Percentiles rank a stretch among this genome's conserved stretches.
Evolutionary conservation across 176 grass and related monocot genomes (phyloP).

Genomic region (Guadua angustifolia): DNA sequence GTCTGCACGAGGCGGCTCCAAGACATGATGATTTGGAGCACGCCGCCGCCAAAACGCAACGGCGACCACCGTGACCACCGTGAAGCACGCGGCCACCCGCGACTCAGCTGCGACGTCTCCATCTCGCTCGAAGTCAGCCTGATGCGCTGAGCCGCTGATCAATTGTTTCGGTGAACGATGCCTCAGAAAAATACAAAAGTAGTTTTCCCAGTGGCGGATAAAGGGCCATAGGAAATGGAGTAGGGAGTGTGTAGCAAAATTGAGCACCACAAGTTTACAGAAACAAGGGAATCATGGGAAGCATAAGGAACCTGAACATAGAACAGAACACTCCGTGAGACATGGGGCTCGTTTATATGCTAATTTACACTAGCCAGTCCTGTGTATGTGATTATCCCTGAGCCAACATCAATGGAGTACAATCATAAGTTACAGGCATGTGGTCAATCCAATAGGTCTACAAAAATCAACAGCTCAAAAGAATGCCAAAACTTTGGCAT

Average conservation of each 20-base stretch:
- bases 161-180: background rate
- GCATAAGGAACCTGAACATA: conserved; percentile 18
- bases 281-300: background rate
- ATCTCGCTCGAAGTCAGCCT: background rate
- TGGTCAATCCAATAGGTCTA: conserved; percentile 47
- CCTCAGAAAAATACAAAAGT: background rate
- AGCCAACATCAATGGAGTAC: conserved; percentile 44
- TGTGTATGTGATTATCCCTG: conserved; percentile 28
- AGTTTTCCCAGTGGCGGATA: background rate
- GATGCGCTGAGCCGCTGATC: background rate
- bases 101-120: background rate
- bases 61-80: background rate
- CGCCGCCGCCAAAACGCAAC: conserved; percentile 26
- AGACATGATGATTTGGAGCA: background rate
- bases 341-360: conserved; percentile 33
- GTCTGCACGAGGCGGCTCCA: background rate
- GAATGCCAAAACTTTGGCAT: conserved; percentile 44
- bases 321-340: background rate
- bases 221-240: background rate
- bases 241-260: background rate
- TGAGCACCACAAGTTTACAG: background rate
- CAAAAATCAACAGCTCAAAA: conserved; percentile 35
- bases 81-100: conserved; percentile 43
- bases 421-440: conserved; percentile 52
- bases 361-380: conserved; percentile 46